Percentiles rank a stretch among this genome's conserved stretches.
phyloP scores from a whole-genome alignment of 2,329 filamentous ascomycete genomes.

The Exophiala aquamarina region DNA sequence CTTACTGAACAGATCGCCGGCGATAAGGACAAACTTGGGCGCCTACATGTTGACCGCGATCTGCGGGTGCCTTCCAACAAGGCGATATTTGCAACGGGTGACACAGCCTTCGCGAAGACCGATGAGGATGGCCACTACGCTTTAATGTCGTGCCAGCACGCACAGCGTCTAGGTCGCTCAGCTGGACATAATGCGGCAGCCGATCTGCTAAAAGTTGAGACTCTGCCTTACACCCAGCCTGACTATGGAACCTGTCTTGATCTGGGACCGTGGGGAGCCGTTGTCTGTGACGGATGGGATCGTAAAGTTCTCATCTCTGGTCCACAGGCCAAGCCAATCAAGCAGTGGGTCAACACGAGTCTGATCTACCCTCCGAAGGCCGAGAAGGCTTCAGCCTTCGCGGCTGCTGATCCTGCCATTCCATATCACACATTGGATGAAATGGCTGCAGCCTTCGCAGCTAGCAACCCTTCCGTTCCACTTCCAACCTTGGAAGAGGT shows the following conservation, averaged over 20 bases:
- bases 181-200: slow-evolving; percentile 38
- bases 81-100: slow-evolving; percentile 37
- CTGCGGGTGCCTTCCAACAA: slow-evolving; percentile 29
- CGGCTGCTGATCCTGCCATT: slow-evolving; percentile 29
- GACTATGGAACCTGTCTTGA: slow-evolving; percentile 38
- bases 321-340: slow-evolving; percentile 34
- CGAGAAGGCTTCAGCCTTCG: slow-evolving; percentile 27
- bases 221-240: slow-evolving; percentile 32
- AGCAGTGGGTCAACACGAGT: slow-evolving; percentile 35
- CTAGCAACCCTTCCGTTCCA: too few relatives aligned
- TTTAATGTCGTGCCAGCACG: slow-evolving; percentile 44
- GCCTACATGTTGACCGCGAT: slow-evolving; percentile 33
- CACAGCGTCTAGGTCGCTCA: slow-evolving; percentile 36
- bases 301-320: slow-evolving; percentile 32
- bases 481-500: too few relatives aligned
- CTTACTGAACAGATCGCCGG: slow-evolving; percentile 37
- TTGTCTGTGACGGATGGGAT: slow-evolving; percentile 35
- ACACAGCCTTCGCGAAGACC: slow-evolving; percentile 31
- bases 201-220: slow-evolving; percentile 32
- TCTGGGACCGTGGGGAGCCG: slow-evolving; percentile 35
- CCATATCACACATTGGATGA: too few relatives aligned
- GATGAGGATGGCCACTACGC: slow-evolving; percentile 31
- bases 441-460: too few relatives aligned
- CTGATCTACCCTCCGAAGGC: slow-evolving; percentile 37
- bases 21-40: slow-evolving; percentile 31